These are phyloP conservation scores for Cryptococcus sp. DNA, from an alignment of 1,284 basidiomycete species.

Conservation along the genomic window DNA sequence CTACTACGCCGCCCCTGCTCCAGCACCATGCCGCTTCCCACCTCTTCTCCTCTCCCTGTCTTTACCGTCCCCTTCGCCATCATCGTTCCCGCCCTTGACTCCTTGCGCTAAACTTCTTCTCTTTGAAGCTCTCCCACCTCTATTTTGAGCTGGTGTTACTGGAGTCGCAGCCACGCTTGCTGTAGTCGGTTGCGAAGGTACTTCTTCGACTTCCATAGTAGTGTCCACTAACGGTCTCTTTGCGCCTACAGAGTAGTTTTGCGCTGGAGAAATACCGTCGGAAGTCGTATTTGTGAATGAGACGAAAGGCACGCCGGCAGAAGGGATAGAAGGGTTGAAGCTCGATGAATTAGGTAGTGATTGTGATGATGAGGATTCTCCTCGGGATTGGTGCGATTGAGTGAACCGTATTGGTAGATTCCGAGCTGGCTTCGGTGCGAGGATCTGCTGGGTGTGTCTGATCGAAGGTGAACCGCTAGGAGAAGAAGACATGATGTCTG, in stretches of 20 bases:
- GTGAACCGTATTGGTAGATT: constrained; percentile 9
- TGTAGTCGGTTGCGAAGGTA: background rate
- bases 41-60: constrained; percentile 19
- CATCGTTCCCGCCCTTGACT: constrained; percentile 4
- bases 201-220: constrained; percentile 24
- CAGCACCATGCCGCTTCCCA: constrained; percentile 19
- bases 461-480: constrained; percentile 13
- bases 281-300: constrained; percentile 1
- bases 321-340: constrained; percentile 23
- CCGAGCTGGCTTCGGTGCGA: constrained; percentile 10
- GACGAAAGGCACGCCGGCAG: constrained; percentile 10
- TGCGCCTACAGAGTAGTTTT: constrained; percentile 17
- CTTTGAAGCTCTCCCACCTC: constrained; percentile 23
- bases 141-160: background rate
- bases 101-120: constrained; percentile 23
- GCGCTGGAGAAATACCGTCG: constrained; percentile 6
- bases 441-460: background rate
- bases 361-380: constrained; percentile 8
- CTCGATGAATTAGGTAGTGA: constrained; percentile 4
- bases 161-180: background rate
- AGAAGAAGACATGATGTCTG: constrained; percentile 15
- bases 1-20: background rate
- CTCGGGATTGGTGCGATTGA: background rate
- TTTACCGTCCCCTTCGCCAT: constrained; percentile 7
- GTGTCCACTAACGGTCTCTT: constrained; percentile 23